Evolutionary conservation across 306 rosid genomes (phyloP).

Genomic region (Quercus berberidifolia): DNA sequence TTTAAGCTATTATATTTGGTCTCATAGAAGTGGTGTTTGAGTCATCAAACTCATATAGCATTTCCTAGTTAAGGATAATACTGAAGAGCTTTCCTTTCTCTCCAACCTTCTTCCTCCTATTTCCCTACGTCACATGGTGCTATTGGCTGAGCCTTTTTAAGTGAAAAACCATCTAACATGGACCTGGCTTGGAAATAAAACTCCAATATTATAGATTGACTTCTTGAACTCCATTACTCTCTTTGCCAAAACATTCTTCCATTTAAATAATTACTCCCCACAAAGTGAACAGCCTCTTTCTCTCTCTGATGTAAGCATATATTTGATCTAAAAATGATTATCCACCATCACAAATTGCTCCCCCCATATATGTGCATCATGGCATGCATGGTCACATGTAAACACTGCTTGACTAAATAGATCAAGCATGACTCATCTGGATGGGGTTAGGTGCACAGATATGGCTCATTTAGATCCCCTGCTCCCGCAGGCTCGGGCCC

Average conservation of each 20-base stretch:
- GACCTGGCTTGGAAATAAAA: constrained; percentile 28
- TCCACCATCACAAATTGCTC: constrained; percentile 59
- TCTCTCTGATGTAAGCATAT: constrained; percentile 58
- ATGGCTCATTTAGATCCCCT: too few species aligned
- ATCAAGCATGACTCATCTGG: too few species aligned
- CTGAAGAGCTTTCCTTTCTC: constrained; percentile 13
- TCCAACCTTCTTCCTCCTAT: background rate
- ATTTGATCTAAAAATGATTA: constrained; percentile 52
- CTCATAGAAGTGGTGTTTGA: constrained; percentile 49
- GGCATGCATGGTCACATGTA: constrained; percentile 19
- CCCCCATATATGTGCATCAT: constrained; percentile 25
- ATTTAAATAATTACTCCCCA: constrained; percentile 51
- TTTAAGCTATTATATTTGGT: constrained; percentile 15
- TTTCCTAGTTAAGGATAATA: constrained; percentile 16
- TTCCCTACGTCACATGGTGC: constrained; percentile 27
- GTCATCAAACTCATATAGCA: constrained; percentile 47
- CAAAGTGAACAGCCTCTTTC: constrained; percentile 31
- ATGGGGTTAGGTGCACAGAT: too few species aligned
- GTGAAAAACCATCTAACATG: constrained; percentile 22
- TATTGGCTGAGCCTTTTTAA: background rate
- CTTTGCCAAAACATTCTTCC: constrained; percentile 47
- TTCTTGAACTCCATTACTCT: constrained; percentile 36
- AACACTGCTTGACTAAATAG: background rate
- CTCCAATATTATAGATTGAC: constrained; percentile 43
- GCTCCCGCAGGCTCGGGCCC: too few species aligned